Conservation (phyloP, 805 yeast species). For the Suhomyces faveliae region DNA sequence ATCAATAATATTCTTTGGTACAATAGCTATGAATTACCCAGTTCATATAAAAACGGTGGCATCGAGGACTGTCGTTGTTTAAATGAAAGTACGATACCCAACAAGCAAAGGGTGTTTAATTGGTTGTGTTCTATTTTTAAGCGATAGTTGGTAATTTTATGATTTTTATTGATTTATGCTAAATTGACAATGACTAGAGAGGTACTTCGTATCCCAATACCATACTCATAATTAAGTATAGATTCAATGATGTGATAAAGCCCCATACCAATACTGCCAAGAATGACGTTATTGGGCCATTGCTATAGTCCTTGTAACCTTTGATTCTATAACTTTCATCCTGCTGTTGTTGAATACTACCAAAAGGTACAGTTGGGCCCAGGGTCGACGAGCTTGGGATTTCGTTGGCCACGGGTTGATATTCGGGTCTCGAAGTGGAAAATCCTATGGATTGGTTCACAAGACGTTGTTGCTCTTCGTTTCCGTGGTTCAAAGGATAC, state of each 20-base stretch:
- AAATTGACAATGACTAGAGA: conserved; percentile 24
- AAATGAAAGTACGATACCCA: too few relatives aligned
- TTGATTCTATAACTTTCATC: conserved; percentile 23
- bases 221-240: conserved; percentile 60
- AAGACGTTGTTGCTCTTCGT: conserved; percentile 19
- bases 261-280: conserved; percentile 66
- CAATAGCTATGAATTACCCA: too few relatives aligned
- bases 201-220: conserved; percentile 52
- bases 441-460: conserved; percentile 2
- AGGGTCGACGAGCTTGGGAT: not conserved
- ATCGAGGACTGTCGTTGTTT: too few relatives aligned
- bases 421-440: not conserved
- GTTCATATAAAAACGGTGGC: too few relatives aligned
- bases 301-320: conserved; percentile 65
- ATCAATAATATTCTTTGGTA: too few relatives aligned
- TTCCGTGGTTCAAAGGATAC: conserved; percentile 9
- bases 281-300: conserved; percentile 53
- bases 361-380: not conserved
- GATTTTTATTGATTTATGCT: not conserved
- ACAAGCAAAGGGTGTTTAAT: too few relatives aligned
- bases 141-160: not conserved
- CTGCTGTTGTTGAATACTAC: conserved; percentile 6
- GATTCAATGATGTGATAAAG: conserved; percentile 66
- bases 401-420: not conserved
- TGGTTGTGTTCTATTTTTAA: too few relatives aligned